These are phyloP conservation scores for Schwanniomyces pseudopolymorphus DNA, from an alignment of 805 yeast genomes.

Conservation along the genomic window DNA sequence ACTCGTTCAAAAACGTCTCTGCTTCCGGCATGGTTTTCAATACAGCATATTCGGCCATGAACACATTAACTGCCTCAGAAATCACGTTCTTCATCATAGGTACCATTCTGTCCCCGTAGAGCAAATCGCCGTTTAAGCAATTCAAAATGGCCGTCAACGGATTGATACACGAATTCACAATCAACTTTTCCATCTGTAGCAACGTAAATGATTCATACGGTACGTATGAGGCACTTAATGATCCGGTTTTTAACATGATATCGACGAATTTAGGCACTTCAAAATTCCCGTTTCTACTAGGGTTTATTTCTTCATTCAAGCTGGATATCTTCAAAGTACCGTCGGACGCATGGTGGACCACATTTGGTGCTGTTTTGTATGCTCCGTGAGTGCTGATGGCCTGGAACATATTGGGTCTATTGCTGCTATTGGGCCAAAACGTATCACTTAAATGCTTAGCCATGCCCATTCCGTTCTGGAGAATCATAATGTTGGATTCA, in stretches of 20 bases:
- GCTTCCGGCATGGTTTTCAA: conserved; percentile 31
- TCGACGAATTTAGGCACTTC: conserved; percentile 19
- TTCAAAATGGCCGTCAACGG: conserved; percentile 77
- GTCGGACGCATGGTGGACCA: conserved; percentile 62
- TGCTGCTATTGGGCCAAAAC: conserved; percentile 50
- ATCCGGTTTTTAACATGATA: conserved; percentile 18
- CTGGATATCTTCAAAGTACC: conserved; percentile 62
- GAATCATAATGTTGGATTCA: conserved; percentile 56
- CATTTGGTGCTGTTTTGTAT: conserved; percentile 40
- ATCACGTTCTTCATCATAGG: conserved; percentile 42
- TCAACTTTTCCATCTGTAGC: conserved; percentile 68
- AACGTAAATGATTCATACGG: conserved; percentile 48
- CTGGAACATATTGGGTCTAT: conserved; percentile 60
- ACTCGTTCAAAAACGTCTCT: conserved; percentile 26
- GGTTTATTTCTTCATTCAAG: neutral
- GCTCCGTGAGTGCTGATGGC: conserved; percentile 89
- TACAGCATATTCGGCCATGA: conserved; percentile 29
- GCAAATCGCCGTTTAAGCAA: conserved; percentile 74
- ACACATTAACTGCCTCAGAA: conserved; percentile 43
- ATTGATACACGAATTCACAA: conserved; percentile 81
- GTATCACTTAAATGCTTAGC: conserved; percentile 48
- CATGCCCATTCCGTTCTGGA: conserved; percentile 89
- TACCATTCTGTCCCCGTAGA: conserved; percentile 33
- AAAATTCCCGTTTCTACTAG: neutral
- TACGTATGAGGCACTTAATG: conserved; percentile 26